Evolutionary conservation across 257 asterid species (phyloP).

Genomic region (Avicennia marina): DNA sequence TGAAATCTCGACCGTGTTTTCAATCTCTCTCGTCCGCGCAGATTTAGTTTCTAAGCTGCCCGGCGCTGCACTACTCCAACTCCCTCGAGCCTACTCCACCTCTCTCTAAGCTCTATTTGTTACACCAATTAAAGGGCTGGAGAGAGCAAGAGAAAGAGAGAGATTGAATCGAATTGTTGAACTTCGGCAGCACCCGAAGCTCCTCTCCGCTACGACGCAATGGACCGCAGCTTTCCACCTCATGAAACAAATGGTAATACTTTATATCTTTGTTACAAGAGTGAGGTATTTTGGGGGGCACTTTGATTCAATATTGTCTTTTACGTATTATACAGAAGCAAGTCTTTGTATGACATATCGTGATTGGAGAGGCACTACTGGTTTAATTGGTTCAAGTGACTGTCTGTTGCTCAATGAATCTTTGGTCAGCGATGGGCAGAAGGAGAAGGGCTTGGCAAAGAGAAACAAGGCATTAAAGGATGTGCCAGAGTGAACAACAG

Average conservation of each 20-base stretch:
- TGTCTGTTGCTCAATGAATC: constrained; percentile 8
- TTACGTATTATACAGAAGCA: too few relatives aligned
- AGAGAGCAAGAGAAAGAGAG: too few relatives aligned
- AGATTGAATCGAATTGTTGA: neutral
- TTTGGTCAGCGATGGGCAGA: constrained; percentile 93
- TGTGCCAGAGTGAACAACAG: constrained; percentile 80
- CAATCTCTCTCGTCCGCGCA: neutral
- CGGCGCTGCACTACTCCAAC: constrained; percentile 6
- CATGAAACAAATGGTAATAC: constrained; percentile 93
- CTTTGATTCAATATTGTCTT: too few relatives aligned
- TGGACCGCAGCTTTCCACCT: constrained; percentile 99
- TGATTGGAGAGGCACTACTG: neutral
- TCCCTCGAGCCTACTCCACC: neutral
- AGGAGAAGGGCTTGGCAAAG: constrained; percentile 98
- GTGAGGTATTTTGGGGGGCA: neutral
- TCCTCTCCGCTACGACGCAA: constrained; percentile 83
- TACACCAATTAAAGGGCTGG: neutral
- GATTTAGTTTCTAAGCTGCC: constrained; percentile 20
- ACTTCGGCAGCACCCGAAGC: constrained; percentile 82
- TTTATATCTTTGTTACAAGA: neutral
- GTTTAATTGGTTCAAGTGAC: neutral
- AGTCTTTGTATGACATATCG: neutral
- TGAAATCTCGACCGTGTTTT: constrained; percentile 19
- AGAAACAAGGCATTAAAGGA: constrained; percentile 97
- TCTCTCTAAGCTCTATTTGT: neutral